Evolutionary conservation across 164 flowering plant genomes (phyloP).

Genomic region (Cinnamomum micranthum): DNA sequence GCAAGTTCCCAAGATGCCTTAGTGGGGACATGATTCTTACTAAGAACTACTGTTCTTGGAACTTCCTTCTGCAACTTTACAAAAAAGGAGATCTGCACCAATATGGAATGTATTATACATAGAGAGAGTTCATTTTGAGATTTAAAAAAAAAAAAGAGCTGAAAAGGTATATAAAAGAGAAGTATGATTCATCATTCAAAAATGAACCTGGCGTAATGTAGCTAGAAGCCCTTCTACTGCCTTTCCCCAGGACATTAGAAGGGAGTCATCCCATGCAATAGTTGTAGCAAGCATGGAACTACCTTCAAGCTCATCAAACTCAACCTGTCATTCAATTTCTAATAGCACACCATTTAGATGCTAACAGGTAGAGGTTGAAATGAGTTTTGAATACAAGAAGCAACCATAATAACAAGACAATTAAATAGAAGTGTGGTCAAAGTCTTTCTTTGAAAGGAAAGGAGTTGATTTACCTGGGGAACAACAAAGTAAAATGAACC

Average conservation of each 20-base stretch:
- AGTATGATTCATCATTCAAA: background rate
- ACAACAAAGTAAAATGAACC: conserved; percentile 87
- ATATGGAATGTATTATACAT: background rate
- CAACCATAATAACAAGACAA: no score
- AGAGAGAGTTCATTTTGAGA: background rate
- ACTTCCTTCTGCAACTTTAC: conserved; percentile 32
- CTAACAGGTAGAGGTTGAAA: background rate
- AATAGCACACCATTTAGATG: conserved; percentile 18
- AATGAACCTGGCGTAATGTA: conserved; percentile 55
- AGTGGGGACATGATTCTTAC: conserved; percentile 56
- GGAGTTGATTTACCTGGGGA: conserved; percentile 62
- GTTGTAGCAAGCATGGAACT: conserved; percentile 76
- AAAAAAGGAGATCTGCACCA: conserved; percentile 53
- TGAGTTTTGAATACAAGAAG: background rate
- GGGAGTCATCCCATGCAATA: conserved; percentile 80
- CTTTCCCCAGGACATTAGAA: conserved; percentile 55
- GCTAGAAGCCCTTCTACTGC: conserved; percentile 52
- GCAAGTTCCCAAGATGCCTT: conserved; percentile 57
- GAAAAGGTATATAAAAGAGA: background rate
- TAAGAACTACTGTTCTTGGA: conserved; percentile 36
- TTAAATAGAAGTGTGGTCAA: no score
- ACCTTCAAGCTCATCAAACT: conserved; percentile 86
- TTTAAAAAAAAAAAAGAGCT: background rate
- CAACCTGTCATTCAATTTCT: conserved; percentile 64
- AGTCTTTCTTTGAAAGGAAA: conserved; percentile 3